Base-by-base conservation (phyloP, 83 land plant species). In the Diphasiastrum complanatum region DNA sequence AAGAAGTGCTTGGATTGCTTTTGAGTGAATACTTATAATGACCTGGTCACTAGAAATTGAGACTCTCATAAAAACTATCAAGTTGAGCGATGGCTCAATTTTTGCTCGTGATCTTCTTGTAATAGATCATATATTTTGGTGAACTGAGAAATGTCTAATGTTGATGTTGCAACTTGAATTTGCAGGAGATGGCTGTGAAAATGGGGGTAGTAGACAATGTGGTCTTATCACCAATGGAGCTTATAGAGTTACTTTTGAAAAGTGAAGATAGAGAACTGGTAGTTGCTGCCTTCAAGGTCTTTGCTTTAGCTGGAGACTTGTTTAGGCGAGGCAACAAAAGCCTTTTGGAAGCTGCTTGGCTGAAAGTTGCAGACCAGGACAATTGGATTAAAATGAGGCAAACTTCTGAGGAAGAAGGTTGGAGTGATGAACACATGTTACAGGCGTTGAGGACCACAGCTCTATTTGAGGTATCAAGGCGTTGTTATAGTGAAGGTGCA, bases 301-400 rank as follows among this genome's bases (percentile, higher is more conserved):
- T 95, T 74, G 82, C 93, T 3, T 76, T 79, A 79, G 81, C 97
- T 27, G 83, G 89, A 48, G 59, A 82, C 30, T 73, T 78, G 2
- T 95, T 89, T 45, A 73, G 89, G 12, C 70, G 45, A 28, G 45
- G 59, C 33, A 86, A 89, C 57, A 72, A 38, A 61, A 75, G 65
- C 49, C 83, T 89, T n/a, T 58, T 95, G 49, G 99, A 95, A 70
- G 66, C 72, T 40, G 85, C 89, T 68, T 95, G 99, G 99, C 69
- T 69, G 53, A 68, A 61, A 56, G 86, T 84, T 10, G 91, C 81
- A 16, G 75, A 84, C 61, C 84, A 72, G 70, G 96, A 95, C 58
- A 76, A 89, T 57, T 95, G 97, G 99, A 62, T 50, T 22, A 60
- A 54, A 36, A 79, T 93, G 45, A 60, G 72, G 51, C 67, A 78